These are phyloP conservation scores for Onygenales sp. DNA, from an alignment of 2,329 filamentous ascomycete species.

Conservation along the genomic window DNA sequence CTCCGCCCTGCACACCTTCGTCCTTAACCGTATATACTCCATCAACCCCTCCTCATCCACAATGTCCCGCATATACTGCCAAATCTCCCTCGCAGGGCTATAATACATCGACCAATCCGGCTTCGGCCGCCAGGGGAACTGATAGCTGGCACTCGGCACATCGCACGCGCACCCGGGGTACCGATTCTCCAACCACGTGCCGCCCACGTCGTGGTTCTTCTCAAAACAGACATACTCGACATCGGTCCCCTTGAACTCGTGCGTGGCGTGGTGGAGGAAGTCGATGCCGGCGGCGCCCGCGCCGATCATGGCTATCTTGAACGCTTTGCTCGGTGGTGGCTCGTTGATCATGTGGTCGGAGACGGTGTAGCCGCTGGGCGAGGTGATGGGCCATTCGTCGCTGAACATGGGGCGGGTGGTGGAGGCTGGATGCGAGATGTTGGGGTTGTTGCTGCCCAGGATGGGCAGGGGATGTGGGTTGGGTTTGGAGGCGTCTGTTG, in stretches of 20 bases:
- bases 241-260: conserved; percentile 9
- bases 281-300: conserved; percentile 13
- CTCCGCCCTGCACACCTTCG: conserved; percentile 44
- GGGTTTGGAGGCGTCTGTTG: neutral
- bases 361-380: conserved; percentile 8
- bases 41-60: conserved; percentile 59
- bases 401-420: conserved; percentile 9
- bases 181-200: conserved; percentile 28
- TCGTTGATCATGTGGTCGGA: conserved; percentile 12
- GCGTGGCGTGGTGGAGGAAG: conserved; percentile 12
- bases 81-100: conserved; percentile 57
- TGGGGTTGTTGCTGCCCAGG: conserved; percentile 11
- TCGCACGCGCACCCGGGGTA: conserved; percentile 61
- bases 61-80: conserved; percentile 54
- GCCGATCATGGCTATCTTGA: conserved; percentile 14
- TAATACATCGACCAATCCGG: conserved; percentile 61
- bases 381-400: conserved; percentile 7
- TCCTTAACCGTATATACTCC: conserved; percentile 45
- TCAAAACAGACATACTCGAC: conserved; percentile 18
- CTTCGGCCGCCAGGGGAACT: conserved; percentile 58
- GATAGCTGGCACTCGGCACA: conserved; percentile 61
- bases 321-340: conserved; percentile 6
- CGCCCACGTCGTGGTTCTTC: conserved; percentile 27
- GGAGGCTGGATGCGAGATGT: conserved; percentile 10
- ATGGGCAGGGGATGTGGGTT: neutral